phyloP scores from a whole-genome alignment of 2,329 filamentous ascomycete species.

The Amauroascus niger region DNA sequence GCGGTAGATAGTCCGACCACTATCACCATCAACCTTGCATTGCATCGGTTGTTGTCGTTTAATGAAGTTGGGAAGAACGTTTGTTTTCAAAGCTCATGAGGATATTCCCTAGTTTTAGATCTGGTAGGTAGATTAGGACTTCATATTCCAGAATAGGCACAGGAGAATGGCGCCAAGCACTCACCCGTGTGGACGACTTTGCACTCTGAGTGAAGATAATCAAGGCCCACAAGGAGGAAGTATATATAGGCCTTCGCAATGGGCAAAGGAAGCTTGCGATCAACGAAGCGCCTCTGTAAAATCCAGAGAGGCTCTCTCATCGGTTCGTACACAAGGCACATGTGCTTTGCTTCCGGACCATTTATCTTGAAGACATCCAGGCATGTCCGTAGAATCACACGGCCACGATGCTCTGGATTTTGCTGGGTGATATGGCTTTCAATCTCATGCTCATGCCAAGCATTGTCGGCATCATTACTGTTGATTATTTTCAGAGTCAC shows the following conservation, averaged over 20 bases:
- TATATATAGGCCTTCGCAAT: slow-evolving; percentile 25
- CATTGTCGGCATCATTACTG: slow-evolving; percentile 1
- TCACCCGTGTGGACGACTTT: slow-evolving; percentile 32
- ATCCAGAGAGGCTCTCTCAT: slow-evolving; percentile 28
- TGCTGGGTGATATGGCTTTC: slow-evolving; percentile 20
- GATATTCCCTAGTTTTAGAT: slow-evolving; percentile 34
- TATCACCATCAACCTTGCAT: slow-evolving; percentile 13
- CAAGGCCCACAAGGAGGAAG: slow-evolving; percentile 29
- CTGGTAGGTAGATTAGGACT: slow-evolving; percentile 11
- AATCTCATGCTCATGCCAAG: slow-evolving; percentile 21
- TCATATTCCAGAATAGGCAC: not conserved
- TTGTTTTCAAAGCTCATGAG: slow-evolving; percentile 23
- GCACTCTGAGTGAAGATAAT: slow-evolving; percentile 35
- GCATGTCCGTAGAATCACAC: slow-evolving; percentile 21
- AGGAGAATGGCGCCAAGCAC: slow-evolving; percentile 1
- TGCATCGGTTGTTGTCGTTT: slow-evolving; percentile 12
- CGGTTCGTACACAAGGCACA: slow-evolving; percentile 28
- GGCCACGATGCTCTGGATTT: slow-evolving; percentile 22
- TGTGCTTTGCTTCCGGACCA: slow-evolving; percentile 21
- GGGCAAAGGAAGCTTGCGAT: slow-evolving; percentile 19
- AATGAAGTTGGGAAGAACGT: slow-evolving; percentile 19
- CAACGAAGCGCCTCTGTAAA: slow-evolving; percentile 20
- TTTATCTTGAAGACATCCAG: slow-evolving; percentile 22
- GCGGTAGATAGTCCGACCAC: slow-evolving; percentile 18
- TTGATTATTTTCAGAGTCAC: slow-evolving; percentile 14